Evolutionary conservation across 345 rosid genomes (phyloP), one percentile per base, ranked within the genome.

Genomic region (Populus alba): DNA sequence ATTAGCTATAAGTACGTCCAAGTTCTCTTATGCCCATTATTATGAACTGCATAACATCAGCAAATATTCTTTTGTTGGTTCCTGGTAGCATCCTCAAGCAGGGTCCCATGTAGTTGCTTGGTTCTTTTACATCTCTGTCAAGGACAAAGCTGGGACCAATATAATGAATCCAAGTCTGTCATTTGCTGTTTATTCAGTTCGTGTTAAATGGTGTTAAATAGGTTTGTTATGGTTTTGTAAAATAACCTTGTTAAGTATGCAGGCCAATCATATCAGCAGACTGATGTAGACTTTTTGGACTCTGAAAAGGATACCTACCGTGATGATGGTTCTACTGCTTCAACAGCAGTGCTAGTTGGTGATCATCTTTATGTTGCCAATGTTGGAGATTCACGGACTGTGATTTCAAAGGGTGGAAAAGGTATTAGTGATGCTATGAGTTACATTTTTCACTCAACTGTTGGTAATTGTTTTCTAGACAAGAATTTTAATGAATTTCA

Each of bases 311-410:
- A 92, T 79, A 81, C 87, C 25, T 94, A 84, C 72, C 79, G 98
- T 73, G 99, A 97, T 76, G 99, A 97, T 86, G 99, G 99, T 79
- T 97, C 99, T 53, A 97, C 99, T 74, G 99, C 99, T 85, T 97
- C 99, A 31, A 87, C 98, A 71, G 99, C 97, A 59, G 91, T 97
- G 37, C 82, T 97, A 83, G 91, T 97, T 41, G 97, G 95, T 77
- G 88, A 86, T 81, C 99, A 92, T 88, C 87, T 94, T 11, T 97
- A 88, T 81, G 99, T 97, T 87, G 99, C 99, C 66, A 97, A 94
- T 81, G 99, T 97, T 80, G 99, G 99, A 87, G 98, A 97, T 81
- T 97, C 99, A 13, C 88, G 99, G 73, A 90, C 99, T 39, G 90
- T 97, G 71, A 86, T 94, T 85, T 94, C 97, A 61, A 97, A 90